Evolutionary conservation across 1,284 basidiomycete species (phyloP), one percentile per base, ranked within the genome.

Genomic region (Trametes versicolor): DNA sequence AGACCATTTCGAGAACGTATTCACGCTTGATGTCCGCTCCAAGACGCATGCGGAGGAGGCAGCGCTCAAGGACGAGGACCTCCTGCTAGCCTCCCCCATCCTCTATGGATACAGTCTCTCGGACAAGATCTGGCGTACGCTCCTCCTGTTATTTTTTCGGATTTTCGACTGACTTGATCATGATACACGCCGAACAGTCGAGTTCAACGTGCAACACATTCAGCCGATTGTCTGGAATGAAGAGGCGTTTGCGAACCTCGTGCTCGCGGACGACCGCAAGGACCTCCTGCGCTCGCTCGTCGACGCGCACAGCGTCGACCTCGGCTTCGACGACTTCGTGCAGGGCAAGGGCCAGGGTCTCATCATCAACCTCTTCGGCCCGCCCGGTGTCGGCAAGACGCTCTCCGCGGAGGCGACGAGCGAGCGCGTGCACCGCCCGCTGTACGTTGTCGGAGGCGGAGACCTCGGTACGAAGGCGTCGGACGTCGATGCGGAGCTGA

Each of bases 311-410:
- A 82, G 83, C 71, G 75, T 77, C 13, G 81, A 83, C 63, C 70
- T 83, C 8, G 81, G 82, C 19, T 86, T 88, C 70, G 87, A 88
- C 65, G 87, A 88, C 70, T 87, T 88, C 69, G 84, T 88, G 66
- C 81, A 84, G 70, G 87, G 85, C 56, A 88, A 89, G 71, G 87
- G 87, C 8, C 83, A 85, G 32, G 87, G 87, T 5, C 78, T 89
- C 36, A 83, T 88, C 49, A 79, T 88, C 70, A 87, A 87, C 65
- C 78, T 88, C 1, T 88, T 85, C 65, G 87, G 87, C 12, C 85
- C 86, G 27, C 87, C 87, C 2, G 87, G 87, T 55, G 85, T 87
- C 8, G 88, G 87, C 71, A 77, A 77, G 78, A 83, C 75, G 15
- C 63, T 79, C 41, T 77, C 87, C 0, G 88, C 87, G 0, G 87